Evolutionary conservation across 2,329 filamentous ascomycete genomes (phyloP).

Genomic region (Monilinia polystroma): DNA sequence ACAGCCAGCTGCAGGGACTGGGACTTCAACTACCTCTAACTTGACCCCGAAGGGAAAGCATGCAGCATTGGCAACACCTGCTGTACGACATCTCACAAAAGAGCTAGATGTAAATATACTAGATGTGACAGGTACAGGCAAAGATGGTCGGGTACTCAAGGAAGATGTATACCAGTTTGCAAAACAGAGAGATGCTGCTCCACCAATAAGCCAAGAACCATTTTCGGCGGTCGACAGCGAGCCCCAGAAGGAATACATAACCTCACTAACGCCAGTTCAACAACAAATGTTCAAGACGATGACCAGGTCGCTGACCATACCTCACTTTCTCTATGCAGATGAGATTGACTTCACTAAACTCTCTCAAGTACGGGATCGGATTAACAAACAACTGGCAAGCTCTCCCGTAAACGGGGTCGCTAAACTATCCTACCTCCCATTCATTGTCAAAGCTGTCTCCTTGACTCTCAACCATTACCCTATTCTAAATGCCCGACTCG

Average conservation of each 20-base stretch:
- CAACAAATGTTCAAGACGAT: conserved; percentile 96
- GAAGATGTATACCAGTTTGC: conserved; percentile 81
- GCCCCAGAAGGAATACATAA: conserved; percentile 64
- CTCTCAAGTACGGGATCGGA: conserved; percentile 66
- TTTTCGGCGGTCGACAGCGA: conserved; percentile 30
- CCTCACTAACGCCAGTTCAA: conserved; percentile 75
- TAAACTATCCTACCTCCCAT: conserved; percentile 87
- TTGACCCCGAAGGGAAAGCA: conserved; percentile 53
- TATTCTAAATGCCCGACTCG: conserved; percentile 82
- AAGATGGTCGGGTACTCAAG: conserved; percentile 86
- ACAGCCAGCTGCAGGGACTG: conserved; percentile 10
- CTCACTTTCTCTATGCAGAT: conserved; percentile 94
- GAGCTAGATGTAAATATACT: conserved; percentile 75
- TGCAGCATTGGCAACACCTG: conserved; percentile 81
- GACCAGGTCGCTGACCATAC: conserved; percentile 87
- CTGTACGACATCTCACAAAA: conserved; percentile 84
- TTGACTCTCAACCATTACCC: conserved; percentile 79
- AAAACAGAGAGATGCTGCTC: conserved; percentile 50
- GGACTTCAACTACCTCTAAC: not conserved
- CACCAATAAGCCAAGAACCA: conserved; percentile 30
- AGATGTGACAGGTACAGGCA: conserved; percentile 80
- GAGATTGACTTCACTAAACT: conserved; percentile 80
- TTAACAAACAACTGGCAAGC: conserved; percentile 63
- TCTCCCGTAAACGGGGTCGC: conserved; percentile 45
- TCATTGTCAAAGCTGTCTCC: conserved; percentile 94